These are phyloP conservation scores for Lobosporangium transversale DNA, from an alignment of 192 early-diverging fungal species.

Conservation along the genomic window DNA sequence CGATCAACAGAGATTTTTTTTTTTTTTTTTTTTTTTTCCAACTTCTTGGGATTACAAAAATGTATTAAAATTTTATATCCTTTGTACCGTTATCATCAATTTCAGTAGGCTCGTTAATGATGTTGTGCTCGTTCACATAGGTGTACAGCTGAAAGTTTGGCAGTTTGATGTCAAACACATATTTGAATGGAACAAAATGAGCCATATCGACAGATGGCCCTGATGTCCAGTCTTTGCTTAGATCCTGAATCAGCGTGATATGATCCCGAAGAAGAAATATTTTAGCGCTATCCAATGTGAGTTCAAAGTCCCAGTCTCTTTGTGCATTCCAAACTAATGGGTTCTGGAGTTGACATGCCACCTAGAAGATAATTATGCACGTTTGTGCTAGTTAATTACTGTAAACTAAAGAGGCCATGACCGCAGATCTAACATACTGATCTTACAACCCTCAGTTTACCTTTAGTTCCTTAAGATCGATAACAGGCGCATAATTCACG, in stretches of 20 bases:
- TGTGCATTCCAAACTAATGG: slow-evolving; percentile 78
- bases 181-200: slow-evolving; percentile 77
- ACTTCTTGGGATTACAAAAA: too few species aligned
- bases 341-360: slow-evolving; percentile 63
- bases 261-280: slow-evolving; percentile 80
- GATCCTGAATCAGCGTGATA: slow-evolving; percentile 76
- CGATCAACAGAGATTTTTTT: not conserved
- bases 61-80: too few species aligned
- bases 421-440: not conserved
- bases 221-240: slow-evolving; percentile 74
- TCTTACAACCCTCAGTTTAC: slow-evolving; percentile 33
- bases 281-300: slow-evolving; percentile 54
- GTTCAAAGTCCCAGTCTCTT: slow-evolving; percentile 73
- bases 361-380: slow-evolving; percentile 42
- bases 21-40: too few species aligned
- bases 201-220: slow-evolving; percentile 60
- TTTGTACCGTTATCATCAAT: slow-evolving; percentile 75
- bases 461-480: slow-evolving; percentile 61
- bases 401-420: not conserved
- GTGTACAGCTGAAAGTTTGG: slow-evolving; percentile 64
- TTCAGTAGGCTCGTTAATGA: slow-evolving; percentile 77
- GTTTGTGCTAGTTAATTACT: not conserved
- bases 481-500: slow-evolving; percentile 71
- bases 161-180: slow-evolving; percentile 64
- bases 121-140: slow-evolving; percentile 81